Percentiles rank a stretch among this genome's conserved stretches.
Conservation (phyloP, 306 rosid genomes). For the Albizia julibrissin region DNA sequence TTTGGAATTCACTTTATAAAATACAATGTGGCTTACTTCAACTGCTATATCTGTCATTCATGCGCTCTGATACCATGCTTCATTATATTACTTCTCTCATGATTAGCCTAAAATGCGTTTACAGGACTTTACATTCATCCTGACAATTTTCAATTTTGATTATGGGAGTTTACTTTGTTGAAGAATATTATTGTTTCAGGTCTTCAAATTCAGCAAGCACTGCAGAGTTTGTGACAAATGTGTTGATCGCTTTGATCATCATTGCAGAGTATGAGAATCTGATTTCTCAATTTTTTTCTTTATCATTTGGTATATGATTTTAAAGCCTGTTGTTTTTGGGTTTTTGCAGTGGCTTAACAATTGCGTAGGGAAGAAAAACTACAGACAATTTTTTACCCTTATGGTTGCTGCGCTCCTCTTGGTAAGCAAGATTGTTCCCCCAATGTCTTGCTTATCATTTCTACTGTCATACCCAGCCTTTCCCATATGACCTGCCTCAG, state of each 20-base stretch:
- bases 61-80: conserved; percentile 24
- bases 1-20: conserved; percentile 1
- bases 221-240: conserved; percentile 98
- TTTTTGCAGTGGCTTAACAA: conserved; percentile 95
- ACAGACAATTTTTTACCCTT: conserved; percentile 86
- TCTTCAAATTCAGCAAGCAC: conserved; percentile 95
- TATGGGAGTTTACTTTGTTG: conserved; percentile 9
- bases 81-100: conserved; percentile 12
- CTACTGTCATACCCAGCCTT: conserved; percentile 10
- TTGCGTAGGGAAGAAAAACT: conserved; percentile 88
- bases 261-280: conserved; percentile 77
- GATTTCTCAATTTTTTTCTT: conserved; percentile 22
- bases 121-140: background rate
- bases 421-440: conserved; percentile 66
- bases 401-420: conserved; percentile 93
- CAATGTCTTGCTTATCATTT: conserved; percentile 24
- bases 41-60: conserved; percentile 18
- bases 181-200: conserved; percentile 53
- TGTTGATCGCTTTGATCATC: conserved; percentile 93
- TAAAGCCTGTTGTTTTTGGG: conserved; percentile 20
- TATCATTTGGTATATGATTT: conserved; percentile 27
- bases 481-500: background rate
- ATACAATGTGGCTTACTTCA: conserved; percentile 13
- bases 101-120: background rate
- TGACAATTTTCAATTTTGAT: conserved; percentile 1